Evolutionary conservation across 176 grass and related monocot species (phyloP), one percentile per base, ranked within the genome.

Genomic region (Thinopyrum elongatum): DNA sequence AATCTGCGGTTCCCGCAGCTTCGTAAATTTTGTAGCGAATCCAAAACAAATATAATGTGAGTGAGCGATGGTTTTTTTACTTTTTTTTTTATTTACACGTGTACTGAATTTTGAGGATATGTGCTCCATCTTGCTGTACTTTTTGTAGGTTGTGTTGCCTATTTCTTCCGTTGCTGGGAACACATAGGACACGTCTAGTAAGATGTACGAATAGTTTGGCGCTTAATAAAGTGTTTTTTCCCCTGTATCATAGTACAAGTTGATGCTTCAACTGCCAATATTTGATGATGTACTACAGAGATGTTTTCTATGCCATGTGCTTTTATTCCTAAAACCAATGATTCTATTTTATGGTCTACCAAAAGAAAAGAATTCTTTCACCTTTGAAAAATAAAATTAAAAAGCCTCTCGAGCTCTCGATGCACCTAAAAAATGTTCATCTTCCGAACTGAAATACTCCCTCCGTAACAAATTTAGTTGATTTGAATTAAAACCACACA

Each of bases 1-100:
- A 91, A 83, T 47, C 91, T 31, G 88, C 84, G 1, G 73, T 89
- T 3, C 86, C 86, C 7, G 86, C 34, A 1, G 42, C 90, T 58
- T 86, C 71, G 29, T 94, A 91, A 70, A 22, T 3, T 69, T 11
- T 83, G 27, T 16, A 62, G 17, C 35, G 47, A 66, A n/a, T 74
- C 53, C 10, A 41, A 30, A 66, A 74, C 26, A 12, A 33, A 57
- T 44, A 30, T 22, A 22, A 51, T 74, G 25, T 30, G 10, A 26
- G 26, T 35, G 29, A 66, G 36, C 8, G 17, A 33, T 3, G 3
- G 62, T 23, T 47, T 33, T 33, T 1, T 49, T 81, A 2, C 31
- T 7, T 10, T 74, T 46, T n/a, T 47, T 5, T 30, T 39, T 68
- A 29, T 80, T 65, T 30, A 0, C 12, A 28, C 6, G 15, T 31